phyloP scores from a whole-genome alignment of 2,329 filamentous ascomycete genomes.

The Xylaria sp. region DNA sequence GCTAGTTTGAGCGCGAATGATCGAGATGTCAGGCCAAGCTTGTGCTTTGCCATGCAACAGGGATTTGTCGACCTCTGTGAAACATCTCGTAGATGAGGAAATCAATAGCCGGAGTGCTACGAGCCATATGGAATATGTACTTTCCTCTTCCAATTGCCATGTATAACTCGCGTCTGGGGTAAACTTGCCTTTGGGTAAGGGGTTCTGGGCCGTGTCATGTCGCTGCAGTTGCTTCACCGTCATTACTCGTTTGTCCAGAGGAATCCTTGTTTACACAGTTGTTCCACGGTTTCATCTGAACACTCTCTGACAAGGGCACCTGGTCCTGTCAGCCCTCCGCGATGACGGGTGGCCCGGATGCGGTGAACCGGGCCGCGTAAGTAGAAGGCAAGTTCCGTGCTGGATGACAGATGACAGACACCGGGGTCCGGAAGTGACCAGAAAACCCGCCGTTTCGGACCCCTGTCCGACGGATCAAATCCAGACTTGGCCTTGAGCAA shows the following conservation, averaged over 20 bases:
- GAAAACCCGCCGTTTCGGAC: not conserved
- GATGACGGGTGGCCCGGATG: conserved; percentile 12
- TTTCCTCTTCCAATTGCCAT: not conserved
- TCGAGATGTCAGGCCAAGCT: not conserved
- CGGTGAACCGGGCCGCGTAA: conserved; percentile 6
- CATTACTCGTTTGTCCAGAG: conserved; percentile 4
- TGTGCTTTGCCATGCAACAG: not conserved
- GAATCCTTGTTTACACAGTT: conserved; percentile 2
- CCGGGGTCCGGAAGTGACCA: not conserved
- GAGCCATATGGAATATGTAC: conserved; percentile 6
- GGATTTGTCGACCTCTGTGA: not conserved
- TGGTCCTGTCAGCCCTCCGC: conserved; percentile 6
- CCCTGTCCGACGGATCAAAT: not conserved
- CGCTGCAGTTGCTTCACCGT: not conserved
- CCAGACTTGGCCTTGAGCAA: too few species aligned
- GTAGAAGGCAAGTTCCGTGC: not conserved
- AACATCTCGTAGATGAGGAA: not conserved
- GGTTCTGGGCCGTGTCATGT: conserved; percentile 14
- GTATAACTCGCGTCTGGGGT: conserved; percentile 8
- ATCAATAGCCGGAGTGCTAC: not conserved
- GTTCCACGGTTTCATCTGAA: conserved; percentile 13
- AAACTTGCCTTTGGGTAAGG: conserved; percentile 5
- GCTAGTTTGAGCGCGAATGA: not conserved
- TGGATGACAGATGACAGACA: not conserved
- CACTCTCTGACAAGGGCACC: conserved; percentile 2